Evolutionary conservation across 2,329 filamentous ascomycete species (phyloP).

Genomic region (Sarocladium strictum): DNA sequence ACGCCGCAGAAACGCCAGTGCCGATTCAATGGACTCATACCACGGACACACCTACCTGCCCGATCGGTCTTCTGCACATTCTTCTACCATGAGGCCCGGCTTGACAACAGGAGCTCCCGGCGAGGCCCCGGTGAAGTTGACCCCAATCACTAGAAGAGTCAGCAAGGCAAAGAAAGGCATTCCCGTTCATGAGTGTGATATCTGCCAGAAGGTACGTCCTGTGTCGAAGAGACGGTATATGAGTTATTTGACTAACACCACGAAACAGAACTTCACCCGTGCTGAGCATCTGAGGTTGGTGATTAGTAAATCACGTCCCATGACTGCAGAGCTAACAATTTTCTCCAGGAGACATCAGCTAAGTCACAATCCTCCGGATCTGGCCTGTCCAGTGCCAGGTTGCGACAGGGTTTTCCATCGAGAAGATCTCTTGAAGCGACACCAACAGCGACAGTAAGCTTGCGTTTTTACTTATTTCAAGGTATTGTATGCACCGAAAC

Average conservation of each 20-base stretch:
- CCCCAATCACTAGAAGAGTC: slow-evolving; percentile 50
- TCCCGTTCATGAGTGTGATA: slow-evolving; percentile 50
- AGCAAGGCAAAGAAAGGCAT: slow-evolving; percentile 55
- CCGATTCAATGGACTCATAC: slow-evolving; percentile 42
- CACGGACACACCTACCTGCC: slow-evolving; percentile 15
- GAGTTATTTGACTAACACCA: neutral
- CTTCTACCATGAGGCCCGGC: slow-evolving; percentile 32
- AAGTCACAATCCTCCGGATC: slow-evolving; percentile 49
- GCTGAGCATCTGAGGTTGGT: slow-evolving; percentile 56
- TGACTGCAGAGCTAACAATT: slow-evolving; percentile 18
- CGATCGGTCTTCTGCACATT: slow-evolving; percentile 15
- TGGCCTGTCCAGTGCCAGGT: slow-evolving; percentile 43
- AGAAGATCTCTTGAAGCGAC: slow-evolving; percentile 53
- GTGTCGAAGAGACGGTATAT: neutral
- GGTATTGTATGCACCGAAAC: neutral
- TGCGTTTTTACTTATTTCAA: neutral
- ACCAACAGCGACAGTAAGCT: slow-evolving; percentile 43
- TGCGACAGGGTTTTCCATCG: slow-evolving; percentile 55
- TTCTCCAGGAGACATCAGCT: slow-evolving; percentile 50
- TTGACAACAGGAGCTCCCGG: slow-evolving; percentile 23
- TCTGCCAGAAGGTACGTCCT: slow-evolving; percentile 42
- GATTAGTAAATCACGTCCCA: neutral
- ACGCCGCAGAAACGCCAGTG: slow-evolving; percentile 39
- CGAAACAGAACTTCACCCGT: slow-evolving; percentile 50
- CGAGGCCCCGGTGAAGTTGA: slow-evolving; percentile 40